Evolutionary conservation across 2,329 filamentous ascomycete genomes (phyloP), one percentile per base, ranked within the genome.

Genomic region (Trichoderma simmonsii): DNA sequence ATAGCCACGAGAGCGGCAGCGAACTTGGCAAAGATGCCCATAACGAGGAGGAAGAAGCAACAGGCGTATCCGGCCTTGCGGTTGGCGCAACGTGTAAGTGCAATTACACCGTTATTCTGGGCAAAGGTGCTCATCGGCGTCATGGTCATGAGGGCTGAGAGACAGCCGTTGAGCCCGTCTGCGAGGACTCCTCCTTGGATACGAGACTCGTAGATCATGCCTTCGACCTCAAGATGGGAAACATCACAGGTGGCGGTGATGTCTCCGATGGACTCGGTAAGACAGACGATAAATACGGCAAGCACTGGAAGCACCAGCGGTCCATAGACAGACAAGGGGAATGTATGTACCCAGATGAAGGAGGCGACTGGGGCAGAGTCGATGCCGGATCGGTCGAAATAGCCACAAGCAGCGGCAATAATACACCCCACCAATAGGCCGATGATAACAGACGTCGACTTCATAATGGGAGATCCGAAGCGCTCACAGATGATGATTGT

Each of bases 51-150:
- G 84, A 94, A 94, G 77, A 92, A 85, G 79, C 88, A 94, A 78
- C 90, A 92, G 63, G 90, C 92, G 79, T 94, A 94, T 5, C 93
- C 93, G 6, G 93, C 93, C 61, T 90, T 92, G 69, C 93, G 89
- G 80, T 94, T 95, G 1, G 93, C 93, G 79, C 93, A 95, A 18
- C 92, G 88, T 0, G 93, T 96, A 59, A 96, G 85, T 0, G 93
- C 91, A 73, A 96, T 95, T 66, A 95, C 92, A 43, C 93, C 93
- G 79, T 95, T 95, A 83, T 95, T 95, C 80, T 95, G 92, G 0
- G 93, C 93, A 76, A 95, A 95, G 0, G 90, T 92, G 1, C 89
- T 91, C 88, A 95, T 93, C 34, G 93, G 92, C 0, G 92, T 93
- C 75, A 93, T 92, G 62, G 93, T 95, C 83, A 90, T 92, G 36